A percentile compares a stretch with the other conserved stretches of the same genome.
phyloP scores from a whole-genome alignment of 805 yeast species.

The Ogataea paradorogensis region DNA sequence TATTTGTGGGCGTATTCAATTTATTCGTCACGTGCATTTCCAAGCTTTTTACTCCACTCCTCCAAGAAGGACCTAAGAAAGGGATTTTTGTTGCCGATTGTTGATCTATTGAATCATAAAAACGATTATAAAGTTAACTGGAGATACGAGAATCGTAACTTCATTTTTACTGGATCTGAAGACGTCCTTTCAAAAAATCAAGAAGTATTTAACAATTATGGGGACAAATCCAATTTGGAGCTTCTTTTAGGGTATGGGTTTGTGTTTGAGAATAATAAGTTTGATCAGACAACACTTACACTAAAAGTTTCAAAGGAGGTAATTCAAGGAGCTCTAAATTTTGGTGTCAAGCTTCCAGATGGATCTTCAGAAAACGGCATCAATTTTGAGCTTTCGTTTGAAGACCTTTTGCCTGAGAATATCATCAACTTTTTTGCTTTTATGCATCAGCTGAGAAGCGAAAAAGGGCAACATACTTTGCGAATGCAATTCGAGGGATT shows the following conservation, averaged over 20 bases:
- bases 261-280: slow-evolving; percentile 47
- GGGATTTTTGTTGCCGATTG: slow-evolving; percentile 73
- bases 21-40: slow-evolving; percentile 78
- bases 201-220: slow-evolving; percentile 82
- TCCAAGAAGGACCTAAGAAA: slow-evolving; percentile 33
- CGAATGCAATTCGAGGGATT: slow-evolving; percentile 63
- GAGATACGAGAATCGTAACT: slow-evolving; percentile 34
- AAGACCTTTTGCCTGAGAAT: slow-evolving; percentile 35
- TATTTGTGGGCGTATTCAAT: slow-evolving; percentile 76
- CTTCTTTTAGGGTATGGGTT: slow-evolving; percentile 80
- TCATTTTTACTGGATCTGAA: slow-evolving; percentile 40
- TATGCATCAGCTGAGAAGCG: slow-evolving; percentile 50
- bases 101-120: slow-evolving; percentile 74
- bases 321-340: slow-evolving; percentile 28
- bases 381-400: slow-evolving; percentile 37
- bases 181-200: slow-evolving; percentile 38
- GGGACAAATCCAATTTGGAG: slow-evolving; percentile 63
- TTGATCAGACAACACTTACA: slow-evolving; percentile 58
- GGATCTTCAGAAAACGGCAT: slow-evolving; percentile 35
- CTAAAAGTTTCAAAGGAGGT: slow-evolving; percentile 47
- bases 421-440: slow-evolving; percentile 53
- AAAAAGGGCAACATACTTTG: slow-evolving; percentile 39
- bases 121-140: slow-evolving; percentile 61
- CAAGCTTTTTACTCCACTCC: slow-evolving; percentile 54
- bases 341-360: slow-evolving; percentile 41